These are phyloP conservation scores for Apiospora phragmitis DNA, from an alignment of 2,329 filamentous ascomycete species.

Conservation along the genomic window DNA sequence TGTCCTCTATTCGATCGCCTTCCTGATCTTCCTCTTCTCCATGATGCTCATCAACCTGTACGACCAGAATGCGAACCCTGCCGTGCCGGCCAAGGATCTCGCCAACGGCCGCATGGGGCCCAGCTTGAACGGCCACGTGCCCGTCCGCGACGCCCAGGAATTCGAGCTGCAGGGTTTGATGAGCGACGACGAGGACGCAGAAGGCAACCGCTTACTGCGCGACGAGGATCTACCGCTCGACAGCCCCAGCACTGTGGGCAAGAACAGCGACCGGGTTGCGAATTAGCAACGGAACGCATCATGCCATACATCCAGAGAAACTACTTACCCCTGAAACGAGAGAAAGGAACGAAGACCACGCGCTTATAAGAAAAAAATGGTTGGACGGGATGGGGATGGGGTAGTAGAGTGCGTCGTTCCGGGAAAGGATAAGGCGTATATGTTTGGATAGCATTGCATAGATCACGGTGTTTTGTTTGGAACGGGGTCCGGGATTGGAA, in stretches of 20 bases:
- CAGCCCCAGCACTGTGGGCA: conserved; percentile 50
- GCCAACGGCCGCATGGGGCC: conserved; percentile 38
- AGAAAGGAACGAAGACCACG: background rate
- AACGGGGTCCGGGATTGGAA: background rate
- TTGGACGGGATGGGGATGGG: background rate
- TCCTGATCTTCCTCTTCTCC: conserved; percentile 86
- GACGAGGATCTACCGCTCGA: conserved; percentile 40
- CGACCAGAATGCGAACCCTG: conserved; percentile 56
- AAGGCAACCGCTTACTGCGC: conserved; percentile 38
- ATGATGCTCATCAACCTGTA: conserved; percentile 86
- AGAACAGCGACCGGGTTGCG: conserved; percentile 41
- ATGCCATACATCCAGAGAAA: no score
- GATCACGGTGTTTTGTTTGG: background rate
- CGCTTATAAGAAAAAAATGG: background rate
- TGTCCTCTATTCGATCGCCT: conserved; percentile 87
- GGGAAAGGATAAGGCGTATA: background rate
- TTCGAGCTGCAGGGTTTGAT: conserved; percentile 92
- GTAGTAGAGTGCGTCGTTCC: background rate
- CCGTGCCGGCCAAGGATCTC: conserved; percentile 35
- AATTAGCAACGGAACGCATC: conserved; percentile 16
- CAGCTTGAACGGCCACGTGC: conserved; percentile 32
- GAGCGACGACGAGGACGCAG: conserved; percentile 78
- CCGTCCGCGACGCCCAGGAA: conserved; percentile 77
- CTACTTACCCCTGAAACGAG: no score
- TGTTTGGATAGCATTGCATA: background rate